Evolutionary conservation across 2,329 filamentous ascomycete genomes (phyloP), one percentile per base, ranked within the genome.

Genomic region (Talaromyces pinophilus): DNA sequence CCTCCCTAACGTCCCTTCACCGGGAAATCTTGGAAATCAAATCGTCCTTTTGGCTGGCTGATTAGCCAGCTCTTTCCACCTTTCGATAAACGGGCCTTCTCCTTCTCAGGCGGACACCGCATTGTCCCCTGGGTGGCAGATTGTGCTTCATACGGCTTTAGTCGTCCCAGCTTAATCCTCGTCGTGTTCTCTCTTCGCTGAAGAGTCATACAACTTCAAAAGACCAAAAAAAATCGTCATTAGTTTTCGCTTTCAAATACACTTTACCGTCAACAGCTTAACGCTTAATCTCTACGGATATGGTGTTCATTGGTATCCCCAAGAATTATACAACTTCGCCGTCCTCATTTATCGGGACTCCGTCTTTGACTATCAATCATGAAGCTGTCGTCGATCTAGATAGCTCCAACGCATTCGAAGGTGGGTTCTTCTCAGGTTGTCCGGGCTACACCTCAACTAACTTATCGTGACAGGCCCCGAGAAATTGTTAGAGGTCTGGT

Each of bases 401-500:
- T 82, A 97, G 93, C 66, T 91, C 85, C 85, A 97, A 93, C 85
- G 93, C 94, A 71, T 99, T 99, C 77, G 95, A 99, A 85, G 94
- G 90, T 91, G 76, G 67, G 81, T 67, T 62, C n/a, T 33, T 33
- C 3, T 46, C 33, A 28, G 1, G n/a, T 5, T 46, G 2, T 19
- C 5, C 19, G 2, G 25, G 35, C 4, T 22, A 22, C 64, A 50
- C 59, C 30, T 69, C 75, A 59, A 79, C 71, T 71, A 59, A 62
- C 60, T 3, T 44, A 15, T 15, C 10, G 35, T 62, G 60, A 17
- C 62, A 91, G 90, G 94, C 67, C 95, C 95, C 54, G 95, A 99
- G 84, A 99, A 99, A 84, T 86, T 99, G 64, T 86, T 99, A 74
- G 95, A 99, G 84, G 94, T 99, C 76, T 99, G 95, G 95, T 98